Percentiles rank a stretch among this genome's conserved stretches.
These are phyloP conservation scores for Phylloboletellus chloephorus DNA, from an alignment of 1,284 basidiomycete genomes.

Conservation along the genomic window DNA sequence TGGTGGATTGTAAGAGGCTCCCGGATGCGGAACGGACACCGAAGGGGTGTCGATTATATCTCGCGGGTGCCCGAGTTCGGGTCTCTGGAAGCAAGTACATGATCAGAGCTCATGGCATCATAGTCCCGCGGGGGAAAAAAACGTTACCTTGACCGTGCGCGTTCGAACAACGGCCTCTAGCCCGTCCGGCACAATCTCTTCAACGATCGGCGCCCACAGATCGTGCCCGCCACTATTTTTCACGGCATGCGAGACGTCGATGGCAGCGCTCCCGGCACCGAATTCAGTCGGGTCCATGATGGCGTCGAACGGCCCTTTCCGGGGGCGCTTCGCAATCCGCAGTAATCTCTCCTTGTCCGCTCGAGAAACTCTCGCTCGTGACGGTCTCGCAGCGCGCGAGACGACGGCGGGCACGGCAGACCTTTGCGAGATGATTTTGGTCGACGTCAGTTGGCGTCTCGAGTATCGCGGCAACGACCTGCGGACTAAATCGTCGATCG, in stretches of 20 bases:
- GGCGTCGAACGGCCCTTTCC: slow-evolving; percentile 67
- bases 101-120: not conserved
- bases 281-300: slow-evolving; percentile 60
- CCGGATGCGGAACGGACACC: slow-evolving; percentile 74
- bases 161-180: slow-evolving; percentile 43
- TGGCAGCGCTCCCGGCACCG: slow-evolving; percentile 54
- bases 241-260: slow-evolving; percentile 62
- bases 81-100: slow-evolving; percentile 36
- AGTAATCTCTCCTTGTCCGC: slow-evolving; percentile 74
- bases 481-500: slow-evolving; percentile 43
- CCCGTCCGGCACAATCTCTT: slow-evolving; percentile 38
- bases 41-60: slow-evolving; percentile 58
- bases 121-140: not conserved
- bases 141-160: slow-evolving; percentile 45
- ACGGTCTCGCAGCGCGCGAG: slow-evolving; percentile 42
- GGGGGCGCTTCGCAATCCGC: slow-evolving; percentile 64
- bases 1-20: slow-evolving; percentile 92
- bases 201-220: slow-evolving; percentile 51
- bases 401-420: slow-evolving; percentile 82
- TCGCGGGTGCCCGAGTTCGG: slow-evolving; percentile 43
- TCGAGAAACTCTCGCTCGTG: slow-evolving; percentile 36
- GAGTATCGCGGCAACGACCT: slow-evolving; percentile 53
- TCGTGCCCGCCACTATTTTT: slow-evolving; percentile 71
- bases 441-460: slow-evolving; percentile 57
- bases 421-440: slow-evolving; percentile 78